Conservation (phyloP, 495 filamentous ascomycete species). For the Alectoria sarmentosa region DNA sequence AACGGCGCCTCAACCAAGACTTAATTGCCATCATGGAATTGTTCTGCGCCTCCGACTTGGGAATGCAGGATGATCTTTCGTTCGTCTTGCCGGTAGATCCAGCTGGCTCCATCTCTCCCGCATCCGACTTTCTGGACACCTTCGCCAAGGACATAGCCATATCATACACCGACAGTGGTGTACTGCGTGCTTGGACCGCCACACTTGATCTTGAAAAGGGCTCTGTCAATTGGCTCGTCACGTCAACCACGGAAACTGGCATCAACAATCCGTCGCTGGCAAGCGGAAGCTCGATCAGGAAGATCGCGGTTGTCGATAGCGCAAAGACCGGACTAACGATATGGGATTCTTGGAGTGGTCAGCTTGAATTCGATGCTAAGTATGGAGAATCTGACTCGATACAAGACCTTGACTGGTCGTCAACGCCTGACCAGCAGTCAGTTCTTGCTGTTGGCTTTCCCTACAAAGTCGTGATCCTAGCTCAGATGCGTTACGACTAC, state of each 20-base stretch:
- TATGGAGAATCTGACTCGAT: constrained; percentile 70
- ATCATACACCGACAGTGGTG: constrained; percentile 70
- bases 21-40: constrained; percentile 45
- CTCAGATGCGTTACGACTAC: constrained; percentile 92
- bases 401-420: constrained; percentile 88
- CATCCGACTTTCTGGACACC: constrained; percentile 77
- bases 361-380: constrained; percentile 72
- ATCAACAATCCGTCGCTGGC: constrained; percentile 66
- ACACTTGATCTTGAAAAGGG: constrained; percentile 51
- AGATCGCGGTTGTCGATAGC: constrained; percentile 74
- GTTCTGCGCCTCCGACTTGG: constrained; percentile 66
- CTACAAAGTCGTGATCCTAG: constrained; percentile 74
- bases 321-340: constrained; percentile 74
- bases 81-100: constrained; percentile 89
- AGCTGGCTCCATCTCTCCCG: constrained; percentile 62
- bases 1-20: constrained; percentile 17
- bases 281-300: constrained; percentile 80
- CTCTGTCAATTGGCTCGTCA: constrained; percentile 74
- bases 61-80: constrained; percentile 63
- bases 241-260: constrained; percentile 75
- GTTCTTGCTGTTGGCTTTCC: constrained; percentile 89
- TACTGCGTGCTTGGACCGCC: constrained; percentile 81
- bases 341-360: constrained; percentile 78
- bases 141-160: constrained; percentile 86
- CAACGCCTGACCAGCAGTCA: constrained; percentile 83